phyloP scores from a whole-genome alignment of 1,139 yeast genomes.

The Blastobotrys petasosporus region DNA sequence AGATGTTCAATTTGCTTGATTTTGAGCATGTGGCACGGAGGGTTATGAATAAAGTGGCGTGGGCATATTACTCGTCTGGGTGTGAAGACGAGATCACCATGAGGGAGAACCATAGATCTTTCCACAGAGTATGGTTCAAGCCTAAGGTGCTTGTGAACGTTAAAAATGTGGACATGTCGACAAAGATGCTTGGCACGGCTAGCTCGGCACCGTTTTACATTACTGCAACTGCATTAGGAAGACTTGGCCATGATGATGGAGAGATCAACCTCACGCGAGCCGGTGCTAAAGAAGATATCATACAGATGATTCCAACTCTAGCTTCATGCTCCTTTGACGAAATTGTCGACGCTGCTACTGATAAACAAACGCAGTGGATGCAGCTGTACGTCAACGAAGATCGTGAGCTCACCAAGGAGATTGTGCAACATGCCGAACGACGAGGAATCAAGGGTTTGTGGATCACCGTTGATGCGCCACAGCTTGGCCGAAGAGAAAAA shows the following conservation, averaged over 20 bases:
- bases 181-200: constrained; percentile 47
- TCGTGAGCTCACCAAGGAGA: constrained; percentile 51
- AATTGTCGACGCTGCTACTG: constrained; percentile 45
- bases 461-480: constrained; percentile 92
- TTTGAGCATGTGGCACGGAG: constrained; percentile 81
- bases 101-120: constrained; percentile 85
- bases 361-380: constrained; percentile 71
- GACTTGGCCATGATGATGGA: constrained; percentile 52
- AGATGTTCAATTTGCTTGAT: constrained; percentile 65
- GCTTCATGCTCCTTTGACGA: constrained; percentile 54
- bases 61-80: constrained; percentile 91
- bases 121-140: constrained; percentile 77
- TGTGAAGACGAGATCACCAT: constrained; percentile 87
- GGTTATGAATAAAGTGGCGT: constrained; percentile 68
- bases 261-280: constrained; percentile 48
- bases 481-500: constrained; percentile 82
- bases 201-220: constrained; percentile 48
- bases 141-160: constrained; percentile 79
- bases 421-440: constrained; percentile 65
- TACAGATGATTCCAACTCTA: constrained; percentile 54
- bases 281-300: constrained; percentile 42
- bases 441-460: constrained; percentile 76
- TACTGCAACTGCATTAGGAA: constrained; percentile 54
- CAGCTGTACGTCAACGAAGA: constrained; percentile 81
- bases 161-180: constrained; percentile 44